Conservation (phyloP, 2,329 filamentous ascomycete species). For the Fusarium newnesense region DNA sequence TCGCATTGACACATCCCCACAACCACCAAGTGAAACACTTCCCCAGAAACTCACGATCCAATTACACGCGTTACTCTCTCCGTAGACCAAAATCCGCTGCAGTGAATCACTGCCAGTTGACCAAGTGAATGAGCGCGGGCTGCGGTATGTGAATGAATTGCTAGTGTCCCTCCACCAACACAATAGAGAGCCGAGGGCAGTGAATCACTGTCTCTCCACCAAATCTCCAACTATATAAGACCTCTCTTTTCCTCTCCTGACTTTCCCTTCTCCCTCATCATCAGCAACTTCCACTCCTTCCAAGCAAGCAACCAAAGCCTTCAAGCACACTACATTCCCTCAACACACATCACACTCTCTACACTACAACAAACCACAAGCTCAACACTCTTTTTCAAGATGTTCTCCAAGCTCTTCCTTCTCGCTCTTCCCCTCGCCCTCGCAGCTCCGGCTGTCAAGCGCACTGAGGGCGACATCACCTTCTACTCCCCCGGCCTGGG, state of each 20-base stretch:
- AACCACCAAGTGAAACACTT: slow-evolving; percentile 24
- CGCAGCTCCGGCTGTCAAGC: slow-evolving; percentile 26
- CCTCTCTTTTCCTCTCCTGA: slow-evolving; percentile 2
- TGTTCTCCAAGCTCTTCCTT: slow-evolving; percentile 37
- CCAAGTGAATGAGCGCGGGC: neutral
- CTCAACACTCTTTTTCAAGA: slow-evolving; percentile 22
- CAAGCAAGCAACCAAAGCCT: slow-evolving; percentile 7
- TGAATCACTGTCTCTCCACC: slow-evolving; percentile 24
- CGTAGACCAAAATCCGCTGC: neutral
- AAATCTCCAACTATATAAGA: slow-evolving; percentile 20
- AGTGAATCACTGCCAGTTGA: slow-evolving; percentile 13
- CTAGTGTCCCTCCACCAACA: slow-evolving; percentile 2
- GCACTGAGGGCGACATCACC: slow-evolving; percentile 31
- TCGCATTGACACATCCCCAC: slow-evolving; percentile 18
- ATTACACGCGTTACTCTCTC: neutral
- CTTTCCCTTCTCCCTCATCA: slow-evolving; percentile 11
- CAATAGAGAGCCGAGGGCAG: neutral
- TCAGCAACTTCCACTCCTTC: slow-evolving; percentile 2
- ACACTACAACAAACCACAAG: neutral
- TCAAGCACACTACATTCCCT: slow-evolving; percentile 3
- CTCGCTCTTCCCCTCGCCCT: slow-evolving; percentile 32
- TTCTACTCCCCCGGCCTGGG: slow-evolving; percentile 75
- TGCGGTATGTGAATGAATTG: neutral
- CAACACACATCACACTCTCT: neutral
- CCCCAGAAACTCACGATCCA: slow-evolving; percentile 5